Evolutionary conservation across 202 grass and related monocot genomes (phyloP).

Genomic region (Alloteropsis angusta): DNA sequence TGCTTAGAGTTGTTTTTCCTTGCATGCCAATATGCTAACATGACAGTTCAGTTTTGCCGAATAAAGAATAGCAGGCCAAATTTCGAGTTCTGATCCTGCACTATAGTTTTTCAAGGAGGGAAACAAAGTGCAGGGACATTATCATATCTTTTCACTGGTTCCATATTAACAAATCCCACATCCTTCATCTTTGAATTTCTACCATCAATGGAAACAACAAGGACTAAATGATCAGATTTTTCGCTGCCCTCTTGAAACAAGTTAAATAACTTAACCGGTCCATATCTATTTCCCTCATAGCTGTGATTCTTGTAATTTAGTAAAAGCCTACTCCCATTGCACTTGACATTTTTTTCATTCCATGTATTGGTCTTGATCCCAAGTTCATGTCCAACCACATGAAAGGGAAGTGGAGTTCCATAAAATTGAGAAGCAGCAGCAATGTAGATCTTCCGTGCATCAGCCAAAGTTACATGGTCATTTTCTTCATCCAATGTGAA

Average conservation of each 20-base stretch:
- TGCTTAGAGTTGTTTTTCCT: background rate
- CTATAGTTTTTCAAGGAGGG: constrained; percentile 35
- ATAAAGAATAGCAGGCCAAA: constrained; percentile 1
- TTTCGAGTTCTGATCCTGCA: background rate
- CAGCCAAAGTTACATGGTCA: constrained; percentile 20
- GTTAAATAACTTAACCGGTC: constrained; percentile 15
- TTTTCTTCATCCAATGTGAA: constrained; percentile 55
- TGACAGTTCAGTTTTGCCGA: background rate
- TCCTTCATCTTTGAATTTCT: constrained; percentile 25
- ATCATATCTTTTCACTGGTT: constrained; percentile 20
- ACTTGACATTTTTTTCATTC: constrained; percentile 3
- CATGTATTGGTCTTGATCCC: constrained; percentile 4
- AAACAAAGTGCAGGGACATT: constrained; percentile 16
- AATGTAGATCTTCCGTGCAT: constrained; percentile 20
- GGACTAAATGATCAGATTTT: constrained; percentile 31
- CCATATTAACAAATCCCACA: constrained; percentile 19
- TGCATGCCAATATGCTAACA: constrained; percentile 15
- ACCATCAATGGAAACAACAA: constrained; percentile 35
- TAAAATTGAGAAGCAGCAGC: constrained; percentile 30
- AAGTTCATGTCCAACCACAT: constrained; percentile 25
- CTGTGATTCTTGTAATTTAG: background rate
- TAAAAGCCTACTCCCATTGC: constrained; percentile 12
- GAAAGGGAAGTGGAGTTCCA: constrained; percentile 13
- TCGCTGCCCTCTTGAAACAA: constrained; percentile 16
- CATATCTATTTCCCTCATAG: constrained; percentile 16